Evolutionary conservation across 2,329 filamentous ascomycete genomes (phyloP).

Genomic region (Hypocreales sp.): DNA sequence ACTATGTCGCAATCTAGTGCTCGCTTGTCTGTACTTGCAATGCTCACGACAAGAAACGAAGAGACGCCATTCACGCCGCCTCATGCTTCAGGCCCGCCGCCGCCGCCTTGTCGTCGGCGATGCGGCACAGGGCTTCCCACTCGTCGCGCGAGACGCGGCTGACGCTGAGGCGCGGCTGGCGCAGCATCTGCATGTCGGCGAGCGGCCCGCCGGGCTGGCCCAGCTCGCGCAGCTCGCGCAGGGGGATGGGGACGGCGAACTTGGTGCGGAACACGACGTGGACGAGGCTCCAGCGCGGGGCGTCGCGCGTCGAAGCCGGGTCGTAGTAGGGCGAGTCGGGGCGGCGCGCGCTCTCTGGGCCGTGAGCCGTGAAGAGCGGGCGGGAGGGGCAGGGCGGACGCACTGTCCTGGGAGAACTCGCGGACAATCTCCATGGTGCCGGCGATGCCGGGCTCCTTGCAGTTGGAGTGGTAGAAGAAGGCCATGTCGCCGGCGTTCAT

Average conservation of each 20-base stretch:
- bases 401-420: conserved; percentile 69
- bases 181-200: conserved; percentile 69
- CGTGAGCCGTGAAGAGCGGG: background rate
- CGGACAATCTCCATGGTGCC: conserved; percentile 80
- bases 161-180: conserved; percentile 70
- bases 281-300: conserved; percentile 65
- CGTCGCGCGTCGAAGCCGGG: conserved; percentile 43
- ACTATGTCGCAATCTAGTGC: too few relatives aligned
- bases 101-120: conserved; percentile 29
- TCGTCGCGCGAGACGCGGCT: conserved; percentile 48
- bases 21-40: too few relatives aligned
- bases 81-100: conserved; percentile 21
- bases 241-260: conserved; percentile 53
- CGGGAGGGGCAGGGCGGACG: conserved; percentile 11
- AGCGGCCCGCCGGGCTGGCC: conserved; percentile 40
- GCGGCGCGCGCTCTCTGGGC: conserved; percentile 15
- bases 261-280: conserved; percentile 80
- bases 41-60: too few relatives aligned
- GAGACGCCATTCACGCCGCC: too few relatives aligned
- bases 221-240: conserved; percentile 56
- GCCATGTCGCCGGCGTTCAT: conserved; percentile 89
- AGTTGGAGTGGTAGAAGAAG: conserved; percentile 96
- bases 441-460: conserved; percentile 75
- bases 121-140: conserved; percentile 45
- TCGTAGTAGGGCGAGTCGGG: conserved; percentile 61